Percentiles rank a stretch among this genome's conserved stretches.
phyloP scores from a whole-genome alignment of 768 basidiomycete species.

The Naematelia aurantialba region DNA sequence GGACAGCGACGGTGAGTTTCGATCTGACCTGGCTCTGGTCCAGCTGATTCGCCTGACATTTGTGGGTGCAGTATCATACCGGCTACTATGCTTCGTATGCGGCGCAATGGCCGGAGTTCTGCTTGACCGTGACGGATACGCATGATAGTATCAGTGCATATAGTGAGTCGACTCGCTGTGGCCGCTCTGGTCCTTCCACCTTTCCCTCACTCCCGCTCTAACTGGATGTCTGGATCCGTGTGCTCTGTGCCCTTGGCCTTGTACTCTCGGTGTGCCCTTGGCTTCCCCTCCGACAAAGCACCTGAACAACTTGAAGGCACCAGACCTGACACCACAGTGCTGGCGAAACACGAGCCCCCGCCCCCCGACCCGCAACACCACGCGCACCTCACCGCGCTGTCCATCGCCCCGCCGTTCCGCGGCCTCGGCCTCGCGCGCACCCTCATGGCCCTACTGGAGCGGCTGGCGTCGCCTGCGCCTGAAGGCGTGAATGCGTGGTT shows the following conservation, averaged over 20 bases:
- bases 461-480: slow-evolving; percentile 58
- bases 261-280: neutral
- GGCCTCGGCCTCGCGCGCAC: slow-evolving; percentile 77
- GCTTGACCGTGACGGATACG: slow-evolving; percentile 66
- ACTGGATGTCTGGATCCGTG: no score
- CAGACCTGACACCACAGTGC: slow-evolving; percentile 60
- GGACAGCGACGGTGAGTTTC: slow-evolving; percentile 86
- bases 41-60: neutral
- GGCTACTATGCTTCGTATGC: slow-evolving; percentile 35
- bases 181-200: no score
- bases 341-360: slow-evolving; percentile 70
- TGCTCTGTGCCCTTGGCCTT: neutral
- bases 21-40: neutral
- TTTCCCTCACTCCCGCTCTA: neutral
- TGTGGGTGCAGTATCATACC: slow-evolving; percentile 27
- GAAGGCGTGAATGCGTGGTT: slow-evolving; percentile 62
- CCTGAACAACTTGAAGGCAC: no score
- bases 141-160: slow-evolving; percentile 86
- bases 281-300: no score
- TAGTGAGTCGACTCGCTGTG: slow-evolving; percentile 67
- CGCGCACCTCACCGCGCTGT: slow-evolving; percentile 91
- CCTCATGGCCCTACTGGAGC: slow-evolving; percentile 82
- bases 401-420: slow-evolving; percentile 90
- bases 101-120: slow-evolving; percentile 36
- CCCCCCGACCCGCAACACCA: slow-evolving; percentile 45